Conservation (phyloP, 2,329 filamentous ascomycete species). For the Exophiala oligosperma region DNA sequence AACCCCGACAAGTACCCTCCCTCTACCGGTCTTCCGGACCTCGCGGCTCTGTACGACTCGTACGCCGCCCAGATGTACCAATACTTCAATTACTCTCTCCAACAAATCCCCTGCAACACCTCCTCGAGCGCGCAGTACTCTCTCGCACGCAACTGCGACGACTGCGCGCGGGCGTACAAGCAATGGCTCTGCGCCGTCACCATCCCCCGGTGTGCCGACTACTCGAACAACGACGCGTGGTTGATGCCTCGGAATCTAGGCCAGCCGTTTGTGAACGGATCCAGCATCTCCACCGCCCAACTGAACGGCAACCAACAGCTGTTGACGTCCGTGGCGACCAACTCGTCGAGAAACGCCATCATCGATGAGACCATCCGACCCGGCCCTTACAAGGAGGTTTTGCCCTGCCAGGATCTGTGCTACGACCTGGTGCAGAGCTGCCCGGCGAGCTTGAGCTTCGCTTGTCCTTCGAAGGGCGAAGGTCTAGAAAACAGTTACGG, state of each 20-base stretch:
- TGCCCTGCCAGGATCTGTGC: constrained; percentile 87
- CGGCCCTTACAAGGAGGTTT: constrained; percentile 89
- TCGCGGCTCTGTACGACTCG: constrained; percentile 75
- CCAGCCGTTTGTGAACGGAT: constrained; percentile 70
- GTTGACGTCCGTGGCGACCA: constrained; percentile 42
- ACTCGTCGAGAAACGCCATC: constrained; percentile 64
- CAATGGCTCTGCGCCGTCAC: constrained; percentile 91
- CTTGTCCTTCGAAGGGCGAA: constrained; percentile 61
- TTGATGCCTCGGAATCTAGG: constrained; percentile 71
- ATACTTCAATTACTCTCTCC: constrained; percentile 78
- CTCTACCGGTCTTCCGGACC: constrained; percentile 58
- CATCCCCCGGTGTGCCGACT: constrained; percentile 91
- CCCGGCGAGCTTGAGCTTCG: constrained; percentile 72
- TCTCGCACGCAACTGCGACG: constrained; percentile 70
- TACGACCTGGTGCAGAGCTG: constrained; percentile 83
- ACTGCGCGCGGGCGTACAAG: constrained; percentile 83
- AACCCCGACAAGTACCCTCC: constrained; percentile 57
- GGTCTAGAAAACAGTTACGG: constrained; percentile 56
- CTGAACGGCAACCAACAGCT: constrained; percentile 19
- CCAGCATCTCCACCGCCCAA: constrained; percentile 41
- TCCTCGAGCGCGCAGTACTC: constrained; percentile 74
- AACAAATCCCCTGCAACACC: constrained; percentile 83
- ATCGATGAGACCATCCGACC: constrained; percentile 74
- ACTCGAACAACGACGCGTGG: constrained; percentile 56
- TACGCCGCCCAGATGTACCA: constrained; percentile 68